Evolutionary conservation across 1,284 basidiomycete species (phyloP), one percentile per base, ranked within the genome.

Genomic region (Malassezia furfur): DNA sequence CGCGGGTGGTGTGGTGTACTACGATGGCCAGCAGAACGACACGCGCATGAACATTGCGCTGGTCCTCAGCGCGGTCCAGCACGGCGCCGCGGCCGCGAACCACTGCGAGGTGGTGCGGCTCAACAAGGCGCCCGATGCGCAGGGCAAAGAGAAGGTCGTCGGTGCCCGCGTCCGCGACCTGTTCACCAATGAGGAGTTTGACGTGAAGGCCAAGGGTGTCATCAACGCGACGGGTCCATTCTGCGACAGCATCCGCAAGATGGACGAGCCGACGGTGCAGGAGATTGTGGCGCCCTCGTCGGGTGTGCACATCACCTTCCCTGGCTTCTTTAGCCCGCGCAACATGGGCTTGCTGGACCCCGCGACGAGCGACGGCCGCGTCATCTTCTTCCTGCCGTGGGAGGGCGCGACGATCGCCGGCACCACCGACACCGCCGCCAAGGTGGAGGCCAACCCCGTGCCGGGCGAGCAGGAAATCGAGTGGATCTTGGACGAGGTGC

Each of bases 311-410:
- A 90, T 96, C 77, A 96, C 93, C 0, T 83, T 98, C 11, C 93
- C 93, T 2, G 89, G 88, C 75, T 98, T 96, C 79, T 96, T 94
- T 74, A 88, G 89, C 7, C 91, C 93, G 2, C 85, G 88, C 48
- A 87, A 83, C 55, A 96, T 96, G 87, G 93, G 91, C 48, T 81
- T 98, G 7, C 83, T 98, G 51, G 93, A 98, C 77, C 93, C 93
- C 0, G 81, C 88, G 10, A 96, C 93, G 8, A 91, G 87, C 0
- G 93, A 98, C 67, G 93, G 93, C 0, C 85, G 93, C 43, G 91
- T 98, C 58, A 93, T 96, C 73, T 98, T 96, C 81, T 96, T 96
- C 83, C 81, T 98, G 19, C 93, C 93, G 0, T 98, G 93, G 93
- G 87, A 96, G 78, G 93, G 93, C 21, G 89, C 88, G 77, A 91